These are phyloP conservation scores for Lactarius hengduanensis DNA, from an alignment of 768 basidiomycete species.

Conservation along the genomic window DNA sequence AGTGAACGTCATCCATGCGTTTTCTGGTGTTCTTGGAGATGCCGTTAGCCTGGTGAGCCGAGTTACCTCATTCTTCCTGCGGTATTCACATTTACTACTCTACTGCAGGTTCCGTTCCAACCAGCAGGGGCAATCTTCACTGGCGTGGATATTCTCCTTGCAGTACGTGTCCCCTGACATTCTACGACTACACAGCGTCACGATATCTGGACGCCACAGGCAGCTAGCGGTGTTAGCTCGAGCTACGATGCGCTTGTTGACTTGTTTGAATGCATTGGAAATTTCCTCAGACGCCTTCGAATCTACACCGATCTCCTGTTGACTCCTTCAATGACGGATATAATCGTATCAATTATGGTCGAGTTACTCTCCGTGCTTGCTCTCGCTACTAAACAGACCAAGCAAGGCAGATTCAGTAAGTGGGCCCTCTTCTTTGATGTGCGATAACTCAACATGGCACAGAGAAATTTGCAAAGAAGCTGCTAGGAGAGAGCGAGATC, in stretches of 20 bases:
- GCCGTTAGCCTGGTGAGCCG: neutral
- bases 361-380: neutral
- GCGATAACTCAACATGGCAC: neutral
- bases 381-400: neutral
- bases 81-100: neutral
- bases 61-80: neutral
- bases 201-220: neutral
- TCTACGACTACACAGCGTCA: neutral
- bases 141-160: neutral
- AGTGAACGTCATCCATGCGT: neutral
- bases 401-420: neutral
- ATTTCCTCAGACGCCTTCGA: neutral
- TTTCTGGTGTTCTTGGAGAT: neutral
- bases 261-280: neutral
- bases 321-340: neutral
- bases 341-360: neutral
- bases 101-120: neutral
- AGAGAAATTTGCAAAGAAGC: constrained; percentile 4
- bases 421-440: neutral
- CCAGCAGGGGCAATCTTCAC: neutral
- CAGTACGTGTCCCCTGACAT: neutral
- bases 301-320: neutral
- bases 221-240: neutral
- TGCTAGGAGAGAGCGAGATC: neutral
- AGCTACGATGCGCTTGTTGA: neutral